Evolutionary conservation across 768 basidiomycete species (phyloP), one percentile per base, ranked within the genome.

Genomic region (Hypholoma fasciculare): DNA sequence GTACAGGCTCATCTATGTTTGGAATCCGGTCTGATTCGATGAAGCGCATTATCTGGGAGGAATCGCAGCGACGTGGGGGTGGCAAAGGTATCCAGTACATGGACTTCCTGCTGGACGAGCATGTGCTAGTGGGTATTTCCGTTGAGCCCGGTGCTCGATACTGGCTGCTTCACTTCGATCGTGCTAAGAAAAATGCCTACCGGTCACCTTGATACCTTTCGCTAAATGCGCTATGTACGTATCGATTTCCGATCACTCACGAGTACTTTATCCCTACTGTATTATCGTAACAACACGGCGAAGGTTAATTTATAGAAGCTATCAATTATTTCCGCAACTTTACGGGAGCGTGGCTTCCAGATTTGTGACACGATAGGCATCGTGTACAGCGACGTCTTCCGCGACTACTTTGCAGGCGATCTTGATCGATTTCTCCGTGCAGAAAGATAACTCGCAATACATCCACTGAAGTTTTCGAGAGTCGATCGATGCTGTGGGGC

Each of bases 31-130:
- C n/a, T 9, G 8, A 23, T 17, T 16, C 20, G 12, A 42, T 52
- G 51, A 52, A 52, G 26, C 37, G 39, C 26, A 38, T 23, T 39
- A 52, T 52, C 23, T 52, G 51, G 51, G 51, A 52, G 26, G 37
- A 7, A 3, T 38, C 51, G 13, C 19, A 38, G 23, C 51, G 14
- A 9, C 37, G 51, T 20, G 20, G 13, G 4, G 19, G 9, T n/a
- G 11, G 13, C 19, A 46, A 19, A 19, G 44, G 44, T 1, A 23
- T 46, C 19, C 44, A 46, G 44, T 23, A 46, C 44, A 23, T 46
- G 19, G 44, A 46, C 13, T 46, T 46, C 44, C n/a, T 46, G 44
- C 17, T 46, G 44, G 23, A 46, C 17, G 44, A 46, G n/a, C 44
- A 46, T 46, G 44, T 46, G 19, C 19, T 46, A n/a, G 19, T 17